phyloP scores from a whole-genome alignment of 140 eudicot species.

The Oenanthe javanica region DNA sequence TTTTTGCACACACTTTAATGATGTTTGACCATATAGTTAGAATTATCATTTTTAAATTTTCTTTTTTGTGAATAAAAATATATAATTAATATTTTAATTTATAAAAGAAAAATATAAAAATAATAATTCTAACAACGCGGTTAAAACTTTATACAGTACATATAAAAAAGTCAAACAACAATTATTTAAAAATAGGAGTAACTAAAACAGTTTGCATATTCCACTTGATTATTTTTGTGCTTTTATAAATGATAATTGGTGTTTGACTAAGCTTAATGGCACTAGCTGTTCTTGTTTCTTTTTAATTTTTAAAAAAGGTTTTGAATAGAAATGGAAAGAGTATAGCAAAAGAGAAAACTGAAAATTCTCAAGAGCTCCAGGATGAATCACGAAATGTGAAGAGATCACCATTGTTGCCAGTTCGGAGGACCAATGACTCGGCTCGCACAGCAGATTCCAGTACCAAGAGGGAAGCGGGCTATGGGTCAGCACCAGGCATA shows the following conservation, averaged over 20 bases:
- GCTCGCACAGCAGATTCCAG: conserved; percentile 16
- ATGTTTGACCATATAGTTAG: too few species aligned
- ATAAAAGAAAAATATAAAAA: too few species aligned
- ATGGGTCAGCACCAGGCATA: conserved; percentile 31
- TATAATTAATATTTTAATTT: too few species aligned
- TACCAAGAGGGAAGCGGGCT: conserved; percentile 32
- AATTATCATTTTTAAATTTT: too few species aligned
- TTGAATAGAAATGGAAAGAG: conserved; percentile 64
- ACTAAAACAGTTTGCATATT: background rate
- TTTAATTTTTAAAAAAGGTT: conserved; percentile 19
- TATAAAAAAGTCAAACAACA: too few species aligned
- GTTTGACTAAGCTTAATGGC: background rate
- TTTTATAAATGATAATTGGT: background rate
- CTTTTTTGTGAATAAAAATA: too few species aligned
- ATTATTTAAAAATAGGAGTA: background rate
- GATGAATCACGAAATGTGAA: conserved; percentile 44
- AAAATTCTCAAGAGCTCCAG: conserved; percentile 42
- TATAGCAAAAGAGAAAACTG: conserved; percentile 36
- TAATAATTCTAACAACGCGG: too few species aligned
- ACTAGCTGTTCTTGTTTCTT: background rate
- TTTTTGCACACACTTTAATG: too few species aligned
- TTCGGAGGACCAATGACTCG: conserved; percentile 41
- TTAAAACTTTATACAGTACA: too few species aligned
- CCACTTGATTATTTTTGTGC: background rate
- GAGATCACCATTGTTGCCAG: conserved; percentile 28